These are phyloP conservation scores for Hura crepitans DNA, from an alignment of 441 rosid species.

Conservation along the genomic window DNA sequence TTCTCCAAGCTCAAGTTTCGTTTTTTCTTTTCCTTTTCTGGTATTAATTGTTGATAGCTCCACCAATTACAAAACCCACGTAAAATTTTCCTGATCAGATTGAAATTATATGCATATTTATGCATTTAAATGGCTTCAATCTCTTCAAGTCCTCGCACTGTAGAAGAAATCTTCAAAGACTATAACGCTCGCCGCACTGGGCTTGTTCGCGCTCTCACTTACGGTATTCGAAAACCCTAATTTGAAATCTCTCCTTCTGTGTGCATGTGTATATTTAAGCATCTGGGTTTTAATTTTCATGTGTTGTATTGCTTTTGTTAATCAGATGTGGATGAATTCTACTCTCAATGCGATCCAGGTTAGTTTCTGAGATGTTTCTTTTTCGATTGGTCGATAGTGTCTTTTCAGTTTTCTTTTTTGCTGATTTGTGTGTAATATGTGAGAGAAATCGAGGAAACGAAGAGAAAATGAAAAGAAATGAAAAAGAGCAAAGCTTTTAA, in stretches of 20 bases:
- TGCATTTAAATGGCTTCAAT: conserved; percentile 46
- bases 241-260: background rate
- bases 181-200: conserved; percentile 59
- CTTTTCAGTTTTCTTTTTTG: background rate
- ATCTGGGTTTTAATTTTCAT: conserved; percentile 5
- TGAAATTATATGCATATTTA: background rate
- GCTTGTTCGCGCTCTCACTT: conserved; percentile 69
- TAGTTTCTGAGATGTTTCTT: conserved; percentile 21
- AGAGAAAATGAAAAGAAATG: background rate
- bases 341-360: conserved; percentile 84
- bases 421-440: background rate
- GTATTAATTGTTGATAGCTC: background rate
- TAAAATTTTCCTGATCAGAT: background rate
- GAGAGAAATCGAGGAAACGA: background rate
- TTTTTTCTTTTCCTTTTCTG: too few species aligned
- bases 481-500: background rate
- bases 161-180: conserved; percentile 92
- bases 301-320: background rate
- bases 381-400: background rate
- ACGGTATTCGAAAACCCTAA: conserved; percentile 36
- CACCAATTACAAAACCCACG: background rate
- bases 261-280: background rate
- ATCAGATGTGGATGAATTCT: conserved; percentile 76
- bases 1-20: background rate
- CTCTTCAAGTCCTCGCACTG: conserved; percentile 71